These are phyloP conservation scores for Plasmodium sp. DNA, from an alignment of 169 alveolate genomes.

Conservation along the genomic window DNA sequence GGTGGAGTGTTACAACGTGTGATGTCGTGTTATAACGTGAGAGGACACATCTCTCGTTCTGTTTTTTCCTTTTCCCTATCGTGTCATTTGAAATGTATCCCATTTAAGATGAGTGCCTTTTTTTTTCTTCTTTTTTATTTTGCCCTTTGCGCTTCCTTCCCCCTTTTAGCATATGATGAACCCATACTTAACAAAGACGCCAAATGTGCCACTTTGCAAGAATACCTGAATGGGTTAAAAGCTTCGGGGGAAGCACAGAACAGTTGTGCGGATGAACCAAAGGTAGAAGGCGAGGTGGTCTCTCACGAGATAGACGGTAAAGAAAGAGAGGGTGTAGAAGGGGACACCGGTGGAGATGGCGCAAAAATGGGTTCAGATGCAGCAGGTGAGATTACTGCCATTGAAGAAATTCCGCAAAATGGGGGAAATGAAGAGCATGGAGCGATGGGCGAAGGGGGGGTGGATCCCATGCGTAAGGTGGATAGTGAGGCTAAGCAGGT, in stretches of 20 bases:
- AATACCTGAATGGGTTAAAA: slow-evolving; percentile 37
- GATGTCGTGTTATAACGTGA: background rate
- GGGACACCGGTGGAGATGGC: background rate
- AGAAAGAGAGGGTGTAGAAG: slow-evolving; percentile 1
- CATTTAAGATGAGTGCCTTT: background rate
- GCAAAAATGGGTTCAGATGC: slow-evolving; percentile 8
- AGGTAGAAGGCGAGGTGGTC: background rate
- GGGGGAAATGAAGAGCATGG: background rate
- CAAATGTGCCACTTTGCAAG: slow-evolving; percentile 11
- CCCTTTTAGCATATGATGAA: slow-evolving; percentile 32
- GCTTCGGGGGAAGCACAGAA: slow-evolving; percentile 1
- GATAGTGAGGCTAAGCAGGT: background rate
- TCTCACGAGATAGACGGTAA: slow-evolving; percentile 6
- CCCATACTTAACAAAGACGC: slow-evolving; percentile 7
- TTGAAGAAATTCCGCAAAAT: background rate
- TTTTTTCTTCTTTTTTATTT: background rate
- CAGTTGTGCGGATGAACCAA: background rate
- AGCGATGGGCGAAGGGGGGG: background rate
- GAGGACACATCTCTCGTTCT: background rate
- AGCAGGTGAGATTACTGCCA: background rate
- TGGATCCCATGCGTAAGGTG: background rate
- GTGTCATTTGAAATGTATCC: background rate
- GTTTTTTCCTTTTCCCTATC: background rate
- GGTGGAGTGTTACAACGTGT: background rate
- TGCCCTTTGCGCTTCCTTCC: background rate